These are phyloP conservation scores for Diplogelasinospora grovesii DNA, from an alignment of 495 filamentous ascomycete genomes.

Conservation along the genomic window DNA sequence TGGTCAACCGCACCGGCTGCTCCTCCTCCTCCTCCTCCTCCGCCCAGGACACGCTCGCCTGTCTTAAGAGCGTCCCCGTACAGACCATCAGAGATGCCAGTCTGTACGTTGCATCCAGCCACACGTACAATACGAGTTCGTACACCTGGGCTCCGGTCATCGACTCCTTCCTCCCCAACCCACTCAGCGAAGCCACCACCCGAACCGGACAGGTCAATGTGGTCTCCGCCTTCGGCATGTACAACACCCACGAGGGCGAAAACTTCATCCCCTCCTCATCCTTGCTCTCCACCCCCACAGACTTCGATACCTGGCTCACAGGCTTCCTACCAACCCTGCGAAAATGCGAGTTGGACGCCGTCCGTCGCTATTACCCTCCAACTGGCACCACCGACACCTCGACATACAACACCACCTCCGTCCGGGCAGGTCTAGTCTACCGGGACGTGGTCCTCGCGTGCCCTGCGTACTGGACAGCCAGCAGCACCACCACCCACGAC, in stretches of 20 bases:
- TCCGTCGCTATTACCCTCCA: slow-evolving; percentile 41
- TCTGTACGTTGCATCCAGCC: slow-evolving; percentile 34
- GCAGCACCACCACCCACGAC: too few relatives aligned
- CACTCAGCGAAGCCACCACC: slow-evolving; percentile 38
- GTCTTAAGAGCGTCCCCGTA: slow-evolving; percentile 44
- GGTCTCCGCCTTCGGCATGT: slow-evolving; percentile 45
- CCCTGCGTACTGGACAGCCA: slow-evolving; percentile 51
- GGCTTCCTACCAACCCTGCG: slow-evolving; percentile 48
- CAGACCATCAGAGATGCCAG: slow-evolving; percentile 44
- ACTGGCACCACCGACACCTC: slow-evolving; percentile 38
- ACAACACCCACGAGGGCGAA: slow-evolving; percentile 54
- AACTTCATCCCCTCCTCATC: slow-evolving; percentile 49
- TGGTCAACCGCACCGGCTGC: slow-evolving; percentile 43
- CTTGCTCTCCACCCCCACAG: slow-evolving; percentile 26
- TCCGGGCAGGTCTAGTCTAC: slow-evolving; percentile 49
- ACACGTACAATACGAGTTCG: slow-evolving; percentile 45
- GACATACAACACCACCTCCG: slow-evolving; percentile 40
- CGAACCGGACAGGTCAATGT: slow-evolving; percentile 37
- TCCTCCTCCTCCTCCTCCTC: slow-evolving; percentile 27
- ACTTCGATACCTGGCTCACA: slow-evolving; percentile 44
- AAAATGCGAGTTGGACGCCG: slow-evolving; percentile 24
- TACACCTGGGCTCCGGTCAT: slow-evolving; percentile 57
- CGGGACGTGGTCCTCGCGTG: slow-evolving; percentile 55
- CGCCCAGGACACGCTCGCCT: slow-evolving; percentile 27
- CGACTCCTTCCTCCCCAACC: slow-evolving; percentile 45